Conservation (phyloP, 106 monocot genomes). For the Dendrobium huoshanense region DNA sequence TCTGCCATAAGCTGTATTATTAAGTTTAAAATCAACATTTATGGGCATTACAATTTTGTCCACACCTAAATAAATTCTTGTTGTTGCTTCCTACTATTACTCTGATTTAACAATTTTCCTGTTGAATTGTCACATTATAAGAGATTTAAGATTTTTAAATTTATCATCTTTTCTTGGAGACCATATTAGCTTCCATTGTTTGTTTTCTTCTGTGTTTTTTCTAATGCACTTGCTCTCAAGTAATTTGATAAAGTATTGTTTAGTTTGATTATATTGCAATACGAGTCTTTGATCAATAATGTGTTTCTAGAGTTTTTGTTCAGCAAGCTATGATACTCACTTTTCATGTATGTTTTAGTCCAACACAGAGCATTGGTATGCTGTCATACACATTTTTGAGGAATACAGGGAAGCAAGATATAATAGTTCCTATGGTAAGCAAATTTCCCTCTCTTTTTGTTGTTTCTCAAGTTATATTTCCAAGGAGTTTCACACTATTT, state of each 20-base stretch:
- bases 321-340: neutral
- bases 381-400: slow-evolving; percentile 81
- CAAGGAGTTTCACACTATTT: neutral
- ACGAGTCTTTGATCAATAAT: neutral
- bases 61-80: neutral
- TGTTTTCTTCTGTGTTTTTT: neutral
- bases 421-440: slow-evolving; percentile 87
- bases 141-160: neutral
- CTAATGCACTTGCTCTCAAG: neutral
- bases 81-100: neutral
- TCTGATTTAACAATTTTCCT: neutral
- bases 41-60: too few relatives aligned
- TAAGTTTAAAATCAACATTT: neutral
- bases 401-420: slow-evolving; percentile 77
- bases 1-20: neutral
- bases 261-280: neutral
- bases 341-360: slow-evolving; percentile 16
- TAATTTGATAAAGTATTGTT: neutral
- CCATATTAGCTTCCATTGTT: neutral
- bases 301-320: neutral
- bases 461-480: neutral
- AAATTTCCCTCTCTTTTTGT: neutral
- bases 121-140: neutral
- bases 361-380: slow-evolving; percentile 79
- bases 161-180: neutral